phyloP scores from a whole-genome alignment of 768 basidiomycete genomes.

The Collybiopsis luxurians region DNA sequence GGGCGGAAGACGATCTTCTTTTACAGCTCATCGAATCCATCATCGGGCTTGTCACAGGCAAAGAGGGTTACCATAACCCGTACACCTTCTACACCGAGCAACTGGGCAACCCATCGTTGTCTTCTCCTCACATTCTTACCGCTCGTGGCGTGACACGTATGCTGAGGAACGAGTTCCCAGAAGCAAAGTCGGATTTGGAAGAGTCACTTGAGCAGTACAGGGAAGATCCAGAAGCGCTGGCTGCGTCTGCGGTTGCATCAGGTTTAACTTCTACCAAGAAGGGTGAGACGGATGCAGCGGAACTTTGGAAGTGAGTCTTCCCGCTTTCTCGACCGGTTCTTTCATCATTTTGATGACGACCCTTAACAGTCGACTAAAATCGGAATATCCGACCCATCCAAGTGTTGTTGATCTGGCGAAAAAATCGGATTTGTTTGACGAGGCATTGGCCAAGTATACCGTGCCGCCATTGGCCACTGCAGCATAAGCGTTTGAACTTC shows the following conservation, averaged over 20 bases:
- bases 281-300: slow-evolving; percentile 52
- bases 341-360: neutral
- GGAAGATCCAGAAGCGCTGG: slow-evolving; percentile 64
- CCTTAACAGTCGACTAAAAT: slow-evolving; percentile 33
- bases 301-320: slow-evolving; percentile 63
- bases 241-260: slow-evolving; percentile 62
- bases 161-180: slow-evolving; percentile 69
- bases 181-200: slow-evolving; percentile 79
- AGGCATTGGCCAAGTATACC: slow-evolving; percentile 51
- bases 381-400: slow-evolving; percentile 67
- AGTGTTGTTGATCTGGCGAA: slow-evolving; percentile 57
- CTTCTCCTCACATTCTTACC: slow-evolving; percentile 71
- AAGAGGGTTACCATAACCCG: slow-evolving; percentile 58
- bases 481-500: slow-evolving; percentile 2
- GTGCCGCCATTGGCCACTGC: slow-evolving; percentile 50
- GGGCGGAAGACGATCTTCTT: slow-evolving; percentile 87
- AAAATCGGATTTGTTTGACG: slow-evolving; percentile 67
- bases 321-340: slow-evolving; percentile 10
- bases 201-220: slow-evolving; percentile 64
- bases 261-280: slow-evolving; percentile 54
- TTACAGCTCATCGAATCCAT: slow-evolving; percentile 88
- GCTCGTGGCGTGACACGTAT: slow-evolving; percentile 79
- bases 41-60: slow-evolving; percentile 72
- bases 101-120: slow-evolving; percentile 73
- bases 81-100: slow-evolving; percentile 80